Evolutionary conservation across 345 rosid genomes (phyloP).

Genomic region (Corchorus olitorius): DNA sequence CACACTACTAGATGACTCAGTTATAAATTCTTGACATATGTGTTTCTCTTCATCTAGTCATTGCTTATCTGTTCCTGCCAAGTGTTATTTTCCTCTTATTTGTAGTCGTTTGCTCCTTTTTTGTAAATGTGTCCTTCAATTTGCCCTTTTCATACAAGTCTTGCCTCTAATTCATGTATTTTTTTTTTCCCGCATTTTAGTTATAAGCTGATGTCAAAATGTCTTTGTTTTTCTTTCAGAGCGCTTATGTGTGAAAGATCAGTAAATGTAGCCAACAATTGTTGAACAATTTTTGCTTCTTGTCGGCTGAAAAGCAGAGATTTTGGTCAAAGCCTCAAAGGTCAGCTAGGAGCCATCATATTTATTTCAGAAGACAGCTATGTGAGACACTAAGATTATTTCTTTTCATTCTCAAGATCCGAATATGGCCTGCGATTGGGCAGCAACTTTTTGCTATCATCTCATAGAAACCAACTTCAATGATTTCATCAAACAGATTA

Average conservation of each 20-base stretch:
- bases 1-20: neutral
- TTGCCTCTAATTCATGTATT: neutral
- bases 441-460: constrained; percentile 5
- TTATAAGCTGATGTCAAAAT: constrained; percentile 2
- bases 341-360: neutral
- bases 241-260: constrained; percentile 77
- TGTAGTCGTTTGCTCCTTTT: neutral
- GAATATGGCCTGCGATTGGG: neutral
- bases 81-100: neutral
- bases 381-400: neutral
- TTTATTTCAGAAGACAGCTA: neutral
- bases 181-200: neutral
- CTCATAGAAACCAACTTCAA: constrained; percentile 2
- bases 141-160: constrained; percentile 1
- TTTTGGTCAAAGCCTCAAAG: constrained; percentile 8
- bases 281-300: constrained; percentile 1
- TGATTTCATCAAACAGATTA: neutral
- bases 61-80: neutral
- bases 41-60: neutral
- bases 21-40: neutral
- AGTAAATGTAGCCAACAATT: constrained; percentile 22
- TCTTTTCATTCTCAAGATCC: constrained; percentile 5
- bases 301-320: neutral
- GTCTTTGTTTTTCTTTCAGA: constrained; percentile 46
- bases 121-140: neutral